phyloP scores from a whole-genome alignment of 2,329 filamentous ascomycete species.

The Aulographum hederae region DNA sequence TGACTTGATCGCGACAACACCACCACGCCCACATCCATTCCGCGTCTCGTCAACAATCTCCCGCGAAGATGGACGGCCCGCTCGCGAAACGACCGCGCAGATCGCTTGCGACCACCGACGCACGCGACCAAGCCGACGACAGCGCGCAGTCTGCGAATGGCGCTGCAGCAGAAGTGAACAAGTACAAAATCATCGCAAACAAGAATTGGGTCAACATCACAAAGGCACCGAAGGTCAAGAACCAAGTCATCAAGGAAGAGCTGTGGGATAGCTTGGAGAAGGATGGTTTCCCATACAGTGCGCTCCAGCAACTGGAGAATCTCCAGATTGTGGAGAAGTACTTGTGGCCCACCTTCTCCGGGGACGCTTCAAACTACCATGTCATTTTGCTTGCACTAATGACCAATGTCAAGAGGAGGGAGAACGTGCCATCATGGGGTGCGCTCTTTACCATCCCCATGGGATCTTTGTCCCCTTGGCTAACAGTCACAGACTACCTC shows the following conservation, averaged over 20 bases:
- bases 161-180: no score
- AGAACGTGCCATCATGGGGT: conserved; percentile 80
- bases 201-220: conserved; percentile 65
- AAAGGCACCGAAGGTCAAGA: conserved; percentile 50
- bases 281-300: conserved; percentile 59
- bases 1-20: no score
- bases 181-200: conserved; percentile 52
- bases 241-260: conserved; percentile 64
- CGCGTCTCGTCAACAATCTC: no score
- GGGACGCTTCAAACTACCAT: conserved; percentile 81
- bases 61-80: no score
- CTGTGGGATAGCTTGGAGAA: conserved; percentile 82
- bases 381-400: conserved; percentile 74
- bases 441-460: no score
- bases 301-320: conserved; percentile 70
- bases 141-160: no score
- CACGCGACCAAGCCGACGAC: no score
- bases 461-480: conserved; percentile 1
- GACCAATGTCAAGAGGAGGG: conserved; percentile 71
- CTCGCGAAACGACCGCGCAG: no score
- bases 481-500: conserved; percentile 50
- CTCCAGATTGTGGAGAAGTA: conserved; percentile 86
- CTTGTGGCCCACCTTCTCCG: conserved; percentile 82
- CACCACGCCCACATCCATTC: no score
- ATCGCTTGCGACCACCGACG: no score